Conservation (phyloP, 2,329 filamentous ascomycete genomes). For the Niveomyces coronatus region DNA sequence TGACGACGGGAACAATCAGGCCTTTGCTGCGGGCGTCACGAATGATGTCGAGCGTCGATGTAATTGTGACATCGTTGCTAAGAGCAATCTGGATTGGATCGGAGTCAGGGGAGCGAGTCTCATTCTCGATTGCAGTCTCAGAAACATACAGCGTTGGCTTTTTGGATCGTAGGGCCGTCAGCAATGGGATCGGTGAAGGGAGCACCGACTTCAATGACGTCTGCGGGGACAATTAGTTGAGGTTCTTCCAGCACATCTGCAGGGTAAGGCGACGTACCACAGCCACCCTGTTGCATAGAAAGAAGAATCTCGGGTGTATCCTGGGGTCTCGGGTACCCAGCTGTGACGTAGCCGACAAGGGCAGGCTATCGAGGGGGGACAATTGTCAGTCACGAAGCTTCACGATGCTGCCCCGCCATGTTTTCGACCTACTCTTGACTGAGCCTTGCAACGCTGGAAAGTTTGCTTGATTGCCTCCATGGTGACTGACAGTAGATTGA, state of each 20-base stretch:
- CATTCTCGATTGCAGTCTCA: too few relatives aligned
- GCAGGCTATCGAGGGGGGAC: slow-evolving; percentile 47
- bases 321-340: slow-evolving; percentile 76
- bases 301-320: slow-evolving; percentile 77
- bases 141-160: slow-evolving; percentile 76
- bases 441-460: slow-evolving; percentile 49
- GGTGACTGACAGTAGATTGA: too few relatives aligned
- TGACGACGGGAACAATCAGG: slow-evolving; percentile 69
- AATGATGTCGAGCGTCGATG: slow-evolving; percentile 71
- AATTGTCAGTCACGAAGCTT: slow-evolving; percentile 14
- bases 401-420: neutral
- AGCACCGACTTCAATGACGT: slow-evolving; percentile 90
- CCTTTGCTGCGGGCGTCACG: slow-evolving; percentile 68
- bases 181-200: slow-evolving; percentile 98
- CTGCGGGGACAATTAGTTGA: too few relatives aligned
- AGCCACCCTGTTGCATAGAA: slow-evolving; percentile 83
- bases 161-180: slow-evolving; percentile 95
- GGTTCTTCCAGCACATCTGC: too few relatives aligned
- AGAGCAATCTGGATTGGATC: slow-evolving; percentile 50
- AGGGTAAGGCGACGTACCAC: slow-evolving; percentile 47
- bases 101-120: neutral
- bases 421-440: slow-evolving; percentile 40
- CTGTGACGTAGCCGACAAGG: slow-evolving; percentile 92
- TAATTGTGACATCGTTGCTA: slow-evolving; percentile 76
- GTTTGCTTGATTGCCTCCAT: slow-evolving; percentile 51